Conservation (phyloP, 768 basidiomycete genomes). For the Naganishia vishniacii region DNA sequence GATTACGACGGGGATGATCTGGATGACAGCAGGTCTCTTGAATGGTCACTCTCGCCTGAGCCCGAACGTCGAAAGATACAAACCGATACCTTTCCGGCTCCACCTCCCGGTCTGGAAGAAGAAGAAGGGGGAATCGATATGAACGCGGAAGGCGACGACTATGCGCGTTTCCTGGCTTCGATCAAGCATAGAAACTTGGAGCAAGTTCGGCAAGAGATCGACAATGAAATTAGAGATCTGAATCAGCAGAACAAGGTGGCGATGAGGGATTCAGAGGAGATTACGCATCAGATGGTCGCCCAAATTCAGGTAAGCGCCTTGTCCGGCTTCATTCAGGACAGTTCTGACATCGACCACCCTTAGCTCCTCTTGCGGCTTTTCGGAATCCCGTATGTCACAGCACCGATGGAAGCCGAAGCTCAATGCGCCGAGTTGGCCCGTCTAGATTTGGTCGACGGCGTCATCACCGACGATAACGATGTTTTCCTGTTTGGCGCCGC, state of each 20-base stretch:
- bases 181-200: slow-evolving; percentile 81
- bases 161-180: slow-evolving; percentile 84
- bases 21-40: slow-evolving; percentile 44
- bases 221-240: slow-evolving; percentile 76
- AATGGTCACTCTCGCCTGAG: slow-evolving; percentile 17
- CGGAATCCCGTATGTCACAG: slow-evolving; percentile 96
- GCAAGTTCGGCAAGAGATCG: slow-evolving; percentile 77
- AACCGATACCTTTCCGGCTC: slow-evolving; percentile 19
- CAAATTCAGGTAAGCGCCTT: slow-evolving; percentile 57
- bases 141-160: slow-evolving; percentile 58
- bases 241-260: slow-evolving; percentile 80
- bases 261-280: slow-evolving; percentile 88
- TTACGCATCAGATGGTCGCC: slow-evolving; percentile 87
- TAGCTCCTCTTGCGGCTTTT: slow-evolving; percentile 76
- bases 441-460: slow-evolving; percentile 83
- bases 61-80: slow-evolving; percentile 9
- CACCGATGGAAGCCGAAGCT: slow-evolving; percentile 98
- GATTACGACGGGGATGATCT: slow-evolving; percentile 45
- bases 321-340: slow-evolving; percentile 4
- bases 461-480: slow-evolving; percentile 98
- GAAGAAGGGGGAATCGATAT: slow-evolving; percentile 38
- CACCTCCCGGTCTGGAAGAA: slow-evolving; percentile 31
- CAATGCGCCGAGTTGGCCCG: slow-evolving; percentile 89
- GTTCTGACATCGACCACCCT: not conserved
- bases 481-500: slow-evolving; percentile 94